Conservation (phyloP, 352 stramenopile species). For the Thraustochytrium sp. region DNA sequence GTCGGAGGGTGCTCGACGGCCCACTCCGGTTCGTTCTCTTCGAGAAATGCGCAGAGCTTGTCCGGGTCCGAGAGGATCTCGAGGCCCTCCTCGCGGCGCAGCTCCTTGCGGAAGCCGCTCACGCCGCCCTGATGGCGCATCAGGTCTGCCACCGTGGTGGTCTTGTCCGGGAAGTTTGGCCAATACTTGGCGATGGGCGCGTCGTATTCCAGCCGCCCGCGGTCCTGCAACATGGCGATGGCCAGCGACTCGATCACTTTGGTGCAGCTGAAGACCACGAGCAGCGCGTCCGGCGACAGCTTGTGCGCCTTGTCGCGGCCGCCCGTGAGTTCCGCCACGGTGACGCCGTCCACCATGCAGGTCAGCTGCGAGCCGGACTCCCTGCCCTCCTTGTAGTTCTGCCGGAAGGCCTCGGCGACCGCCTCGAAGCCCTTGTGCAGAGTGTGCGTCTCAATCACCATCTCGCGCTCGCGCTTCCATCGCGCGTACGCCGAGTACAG, state of each 20-base stretch:
- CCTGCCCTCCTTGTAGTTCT: conserved; percentile 33
- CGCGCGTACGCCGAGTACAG: neutral
- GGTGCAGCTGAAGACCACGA: conserved; percentile 41
- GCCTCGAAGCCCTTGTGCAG: conserved; percentile 29
- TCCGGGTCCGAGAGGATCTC: neutral
- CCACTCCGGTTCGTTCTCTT: conserved; percentile 1
- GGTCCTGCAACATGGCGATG: conserved; percentile 43
- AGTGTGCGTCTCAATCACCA: neutral
- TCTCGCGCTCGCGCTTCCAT: neutral
- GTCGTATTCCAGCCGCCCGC: conserved; percentile 38
- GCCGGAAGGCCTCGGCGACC: conserved; percentile 36
- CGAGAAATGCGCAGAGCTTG: neutral
- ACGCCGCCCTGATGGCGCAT: conserved; percentile 22
- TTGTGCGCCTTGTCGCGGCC: neutral
- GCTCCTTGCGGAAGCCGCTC: neutral
- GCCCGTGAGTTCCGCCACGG: conserved; percentile 32
- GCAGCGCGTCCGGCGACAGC: conserved; percentile 6
- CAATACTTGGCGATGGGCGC: conserved; percentile 44
- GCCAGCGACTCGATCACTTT: conserved; percentile 46
- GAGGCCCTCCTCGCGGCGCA: neutral
- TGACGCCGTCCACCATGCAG: neutral
- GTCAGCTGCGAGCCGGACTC: conserved; percentile 41
- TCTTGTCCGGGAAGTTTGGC: conserved; percentile 33
- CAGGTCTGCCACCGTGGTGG: conserved; percentile 26
- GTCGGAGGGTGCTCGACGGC: neutral